Evolutionary conservation across 306 rosid genomes (phyloP).

Genomic region (Acacia confusa): DNA sequence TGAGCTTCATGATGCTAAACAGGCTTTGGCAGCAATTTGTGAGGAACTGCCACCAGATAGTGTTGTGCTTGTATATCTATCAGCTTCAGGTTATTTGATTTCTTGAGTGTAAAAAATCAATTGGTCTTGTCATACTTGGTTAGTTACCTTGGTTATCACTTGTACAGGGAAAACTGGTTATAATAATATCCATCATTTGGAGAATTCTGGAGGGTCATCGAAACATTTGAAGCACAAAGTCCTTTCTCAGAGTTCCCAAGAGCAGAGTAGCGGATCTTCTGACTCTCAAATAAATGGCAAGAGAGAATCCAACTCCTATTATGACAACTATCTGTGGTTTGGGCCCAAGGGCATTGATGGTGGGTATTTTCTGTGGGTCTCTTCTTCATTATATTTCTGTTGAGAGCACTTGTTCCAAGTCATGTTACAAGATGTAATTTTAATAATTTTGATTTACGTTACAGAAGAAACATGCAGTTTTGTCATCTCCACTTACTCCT

Average conservation of each 20-base stretch:
- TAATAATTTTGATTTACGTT: neutral
- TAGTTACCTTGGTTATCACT: constrained; percentile 42
- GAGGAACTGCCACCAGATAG: constrained; percentile 93
- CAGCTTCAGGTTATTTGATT: constrained; percentile 83
- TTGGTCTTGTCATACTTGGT: constrained; percentile 29
- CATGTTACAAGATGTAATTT: constrained; percentile 9
- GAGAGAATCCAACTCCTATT: constrained; percentile 55
- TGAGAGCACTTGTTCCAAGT: constrained; percentile 11
- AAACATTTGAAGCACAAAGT: constrained; percentile 57
- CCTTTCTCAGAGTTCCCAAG: constrained; percentile 53
- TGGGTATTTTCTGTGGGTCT: constrained; percentile 42
- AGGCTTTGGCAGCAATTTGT: constrained; percentile 96
- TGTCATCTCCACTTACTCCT: constrained; percentile 32
- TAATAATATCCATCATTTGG: constrained; percentile 51
- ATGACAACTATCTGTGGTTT: constrained; percentile 79
- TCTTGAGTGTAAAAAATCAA: constrained; percentile 28
- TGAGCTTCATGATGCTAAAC: constrained; percentile 34
- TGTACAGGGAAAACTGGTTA: constrained; percentile 72
- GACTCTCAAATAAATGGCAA: constrained; percentile 62
- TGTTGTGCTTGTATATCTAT: constrained; percentile 75
- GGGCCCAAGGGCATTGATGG: constrained; percentile 90
- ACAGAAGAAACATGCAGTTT: neutral
- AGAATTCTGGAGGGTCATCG: constrained; percentile 59
- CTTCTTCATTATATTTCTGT: constrained; percentile 25
- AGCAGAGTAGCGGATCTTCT: constrained; percentile 46